phyloP scores from a whole-genome alignment of 345 rosid species.

The Acer yangbiense region DNA sequence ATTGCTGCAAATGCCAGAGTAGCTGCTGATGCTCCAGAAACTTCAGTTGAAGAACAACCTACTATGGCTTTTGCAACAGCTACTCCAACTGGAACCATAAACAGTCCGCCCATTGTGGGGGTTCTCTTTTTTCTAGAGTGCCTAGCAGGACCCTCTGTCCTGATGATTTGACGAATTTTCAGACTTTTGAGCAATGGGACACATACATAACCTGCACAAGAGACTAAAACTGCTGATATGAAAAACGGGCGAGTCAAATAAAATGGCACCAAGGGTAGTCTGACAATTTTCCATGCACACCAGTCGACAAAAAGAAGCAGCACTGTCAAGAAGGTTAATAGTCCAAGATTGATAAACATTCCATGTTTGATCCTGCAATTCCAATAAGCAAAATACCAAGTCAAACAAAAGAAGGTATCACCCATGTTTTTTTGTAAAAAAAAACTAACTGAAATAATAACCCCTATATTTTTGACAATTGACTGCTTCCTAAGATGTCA shows the following conservation, averaged over 20 bases:
- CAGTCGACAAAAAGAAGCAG: conserved; percentile 71
- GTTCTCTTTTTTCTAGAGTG: conserved; percentile 53
- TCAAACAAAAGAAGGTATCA: conserved; percentile 11
- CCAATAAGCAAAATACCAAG: background rate
- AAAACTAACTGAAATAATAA: background rate
- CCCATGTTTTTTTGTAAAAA: background rate
- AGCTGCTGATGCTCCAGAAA: conserved; percentile 65
- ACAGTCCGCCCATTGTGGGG: conserved; percentile 90
- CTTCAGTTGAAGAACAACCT: conserved; percentile 65
- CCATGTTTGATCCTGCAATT: conserved; percentile 74
- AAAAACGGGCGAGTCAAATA: conserved; percentile 72
- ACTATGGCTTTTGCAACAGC: conserved; percentile 58
- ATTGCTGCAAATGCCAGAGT: conserved; percentile 70
- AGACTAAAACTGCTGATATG: conserved; percentile 50
- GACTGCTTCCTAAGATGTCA: background rate
- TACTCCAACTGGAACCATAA: conserved; percentile 77
- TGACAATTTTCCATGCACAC: conserved; percentile 91
- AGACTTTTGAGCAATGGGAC: conserved; percentile 70
- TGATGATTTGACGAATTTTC: conserved; percentile 48
- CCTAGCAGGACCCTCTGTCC: conserved; percentile 41
- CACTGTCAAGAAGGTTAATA: conserved; percentile 55
- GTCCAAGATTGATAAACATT: conserved; percentile 54
- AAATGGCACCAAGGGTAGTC: conserved; percentile 76
- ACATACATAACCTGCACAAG: conserved; percentile 65
- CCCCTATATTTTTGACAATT: background rate